Percentiles rank a stretch among this genome's conserved stretches.
Evolutionary conservation across 345 rosid species (phyloP).

Genomic region (Xanthoceras sorbifolium): DNA sequence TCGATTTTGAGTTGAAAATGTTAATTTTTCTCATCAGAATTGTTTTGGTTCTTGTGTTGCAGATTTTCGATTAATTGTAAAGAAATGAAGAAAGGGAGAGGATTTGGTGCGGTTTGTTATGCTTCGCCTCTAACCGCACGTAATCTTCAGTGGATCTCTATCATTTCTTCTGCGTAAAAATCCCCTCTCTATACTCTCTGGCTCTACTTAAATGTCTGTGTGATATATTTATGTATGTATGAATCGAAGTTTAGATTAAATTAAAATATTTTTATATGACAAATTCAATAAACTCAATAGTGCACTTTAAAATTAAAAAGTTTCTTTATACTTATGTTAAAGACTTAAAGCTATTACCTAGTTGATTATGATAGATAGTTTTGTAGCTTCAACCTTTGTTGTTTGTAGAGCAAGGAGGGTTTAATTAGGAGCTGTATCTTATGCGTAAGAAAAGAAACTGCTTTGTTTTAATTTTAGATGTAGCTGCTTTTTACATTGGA

Average conservation of each 20-base stretch:
- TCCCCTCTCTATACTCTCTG: slow-evolving; percentile 5
- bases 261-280: too few relatives aligned
- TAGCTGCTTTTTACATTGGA: neutral
- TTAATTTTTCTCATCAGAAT: neutral
- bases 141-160: slow-evolving; percentile 77
- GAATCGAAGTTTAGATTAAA: neutral
- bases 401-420: neutral
- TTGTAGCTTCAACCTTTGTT: neutral
- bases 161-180: slow-evolving; percentile 63
- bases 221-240: neutral
- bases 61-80: slow-evolving; percentile 44
- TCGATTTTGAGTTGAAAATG: neutral
- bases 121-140: slow-evolving; percentile 51
- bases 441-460: too few relatives aligned
- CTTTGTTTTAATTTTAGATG: too few relatives aligned
- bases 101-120: slow-evolving; percentile 58
- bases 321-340: too few relatives aligned
- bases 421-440: neutral
- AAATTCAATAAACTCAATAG: too few relatives aligned
- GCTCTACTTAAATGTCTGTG: neutral
- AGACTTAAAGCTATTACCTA: too few relatives aligned
- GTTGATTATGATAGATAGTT: neutral
- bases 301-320: too few relatives aligned
- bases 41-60: neutral
- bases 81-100: slow-evolving; percentile 42